Conservation (phyloP, 331 rosid species). For the Cydonia oblonga region DNA sequence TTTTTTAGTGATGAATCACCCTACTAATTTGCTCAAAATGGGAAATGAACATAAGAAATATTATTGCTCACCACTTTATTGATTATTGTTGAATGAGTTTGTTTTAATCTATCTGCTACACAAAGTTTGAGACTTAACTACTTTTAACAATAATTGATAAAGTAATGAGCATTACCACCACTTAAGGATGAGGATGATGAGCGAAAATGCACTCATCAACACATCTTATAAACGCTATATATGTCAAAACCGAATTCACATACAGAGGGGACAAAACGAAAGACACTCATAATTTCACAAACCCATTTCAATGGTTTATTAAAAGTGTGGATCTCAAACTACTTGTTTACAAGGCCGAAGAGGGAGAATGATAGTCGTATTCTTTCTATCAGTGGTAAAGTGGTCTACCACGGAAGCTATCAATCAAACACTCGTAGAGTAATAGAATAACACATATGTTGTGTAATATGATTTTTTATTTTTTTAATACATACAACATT, state of each 20-base stretch:
- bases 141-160: background rate
- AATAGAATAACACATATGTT: background rate
- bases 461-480: background rate
- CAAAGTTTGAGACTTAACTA: no score
- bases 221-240: background rate
- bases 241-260: no score
- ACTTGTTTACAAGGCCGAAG: background rate
- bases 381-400: background rate
- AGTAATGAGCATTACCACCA: no score
- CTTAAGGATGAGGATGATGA: no score
- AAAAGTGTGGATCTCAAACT: background rate
- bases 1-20: no score
- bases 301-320: background rate
- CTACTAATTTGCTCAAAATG: background rate
- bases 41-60: background rate
- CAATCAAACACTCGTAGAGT: no score
- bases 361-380: background rate
- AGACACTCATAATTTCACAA: background rate
- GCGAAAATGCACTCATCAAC: background rate
- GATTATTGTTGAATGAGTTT: background rate
- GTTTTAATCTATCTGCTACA: no score
- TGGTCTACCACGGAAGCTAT: background rate
- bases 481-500: background rate
- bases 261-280: background rate
- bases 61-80: no score